Conservation (phyloP, 495 filamentous ascomycete genomes). For the Polyplosphaeria fusca region DNA sequence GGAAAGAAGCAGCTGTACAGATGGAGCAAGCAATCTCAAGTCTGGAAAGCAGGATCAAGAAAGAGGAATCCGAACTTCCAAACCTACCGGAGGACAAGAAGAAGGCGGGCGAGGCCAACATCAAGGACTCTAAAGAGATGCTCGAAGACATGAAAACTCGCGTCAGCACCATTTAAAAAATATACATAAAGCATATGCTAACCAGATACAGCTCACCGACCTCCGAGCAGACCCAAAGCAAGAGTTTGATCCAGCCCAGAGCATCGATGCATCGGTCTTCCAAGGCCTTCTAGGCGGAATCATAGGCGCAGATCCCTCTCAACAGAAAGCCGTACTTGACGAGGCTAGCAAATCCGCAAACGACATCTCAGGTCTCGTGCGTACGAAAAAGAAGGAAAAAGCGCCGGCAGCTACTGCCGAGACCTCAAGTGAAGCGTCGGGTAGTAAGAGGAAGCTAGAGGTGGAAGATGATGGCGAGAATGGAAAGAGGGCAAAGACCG, state of each 20-base stretch:
- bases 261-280: constrained; percentile 49
- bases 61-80: constrained; percentile 13
- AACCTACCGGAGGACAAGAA: constrained; percentile 19
- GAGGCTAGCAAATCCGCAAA: constrained; percentile 77
- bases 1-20: constrained; percentile 32
- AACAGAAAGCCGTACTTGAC: constrained; percentile 65
- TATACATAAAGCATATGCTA: constrained; percentile 8
- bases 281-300: constrained; percentile 71
- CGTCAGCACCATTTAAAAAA: constrained; percentile 27
- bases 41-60: constrained; percentile 26
- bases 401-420: background rate
- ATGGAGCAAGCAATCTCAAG: constrained; percentile 31
- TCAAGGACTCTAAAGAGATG: constrained; percentile 32
- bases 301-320: constrained; percentile 60
- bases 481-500: constrained; percentile 42
- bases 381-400: constrained; percentile 60
- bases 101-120: constrained; percentile 19
- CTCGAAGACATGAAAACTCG: constrained; percentile 32
- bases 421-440: constrained; percentile 25
- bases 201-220: constrained; percentile 61
- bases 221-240: constrained; percentile 56
- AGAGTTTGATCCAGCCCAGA: constrained; percentile 22
- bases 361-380: constrained; percentile 81
- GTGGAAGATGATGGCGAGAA: constrained; percentile 21
- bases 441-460: constrained; percentile 37